Base-by-base conservation (phyloP, 2,329 filamentous ascomycete species). In the Scytalidium lignicola region DNA sequence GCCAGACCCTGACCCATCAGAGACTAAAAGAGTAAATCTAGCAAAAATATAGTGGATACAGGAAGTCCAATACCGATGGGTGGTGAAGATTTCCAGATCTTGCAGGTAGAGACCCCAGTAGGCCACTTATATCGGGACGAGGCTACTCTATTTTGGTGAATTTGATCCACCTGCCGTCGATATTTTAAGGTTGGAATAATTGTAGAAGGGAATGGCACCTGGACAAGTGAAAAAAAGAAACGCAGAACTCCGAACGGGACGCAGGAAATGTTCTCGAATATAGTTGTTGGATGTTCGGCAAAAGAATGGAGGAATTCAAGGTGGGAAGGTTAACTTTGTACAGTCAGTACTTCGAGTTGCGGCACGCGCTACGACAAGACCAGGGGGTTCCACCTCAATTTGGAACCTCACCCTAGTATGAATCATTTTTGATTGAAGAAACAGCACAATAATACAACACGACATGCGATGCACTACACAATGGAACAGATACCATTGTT, bases 1-100 rank as follows among this genome's bases (percentile, higher is more conserved):
- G 43, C 50, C 49, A 52, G 48, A 48, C 48, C 54, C 55, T 49
- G 50, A 61, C 62, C 62, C 62, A 65, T 65, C 55, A 62, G 61
- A 58, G 26, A 18, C 19, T 22, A 15, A 22, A 46, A 37, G 10
- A 12, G 4, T n/a, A 5, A 23, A 18, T 23, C 42, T 17, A 23
- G 21, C 7, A 37, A 5, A 17, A 37, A 37, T 13, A 8, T 7
- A 13, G 5, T 5, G 32, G 10, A 15, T 9, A 13, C 15, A 13
- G 15, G n/a, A 37, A 37, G 41, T 20, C 9, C 9, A 43, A 15
- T 6, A 43, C 8, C 15, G 32, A 37, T 17, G 32, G 12, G 15
- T 26, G n/a, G 32, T n/a, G 12, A 37, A 5, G 32, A 37, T 37
- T 17, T 37, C 32, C 5, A 37, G n/a, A 17, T n/a, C n/a, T 37